Conservation (phyloP, 495 filamentous ascomycete genomes). For the Glarea lozoyensis region DNA sequence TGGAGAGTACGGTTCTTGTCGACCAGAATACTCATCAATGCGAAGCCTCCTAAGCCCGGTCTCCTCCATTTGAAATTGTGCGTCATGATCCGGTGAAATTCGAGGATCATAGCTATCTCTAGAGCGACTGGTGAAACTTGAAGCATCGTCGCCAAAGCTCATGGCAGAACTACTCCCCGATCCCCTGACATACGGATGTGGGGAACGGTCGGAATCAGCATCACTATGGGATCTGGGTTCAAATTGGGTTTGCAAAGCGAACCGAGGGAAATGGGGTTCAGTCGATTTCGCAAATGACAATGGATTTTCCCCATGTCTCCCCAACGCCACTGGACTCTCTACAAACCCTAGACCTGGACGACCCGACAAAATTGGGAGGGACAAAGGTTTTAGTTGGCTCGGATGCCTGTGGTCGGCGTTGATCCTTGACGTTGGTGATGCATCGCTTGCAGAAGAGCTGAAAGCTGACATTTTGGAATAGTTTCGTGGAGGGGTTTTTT, state of each 20-base stretch:
- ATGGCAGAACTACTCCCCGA: conserved; percentile 19
- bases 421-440: conserved; percentile 36
- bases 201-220: conserved; percentile 39
- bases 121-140: conserved; percentile 21
- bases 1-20: conserved; percentile 36
- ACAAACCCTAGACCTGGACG: conserved; percentile 25
- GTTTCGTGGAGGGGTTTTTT: conserved; percentile 38
- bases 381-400: conserved; percentile 28
- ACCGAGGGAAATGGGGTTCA: conserved; percentile 24
- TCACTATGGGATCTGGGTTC: conserved; percentile 45
- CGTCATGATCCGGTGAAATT: conserved; percentile 42
- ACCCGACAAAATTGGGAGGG: conserved; percentile 34
- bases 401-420: conserved; percentile 18
- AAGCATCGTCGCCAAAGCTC: conserved; percentile 19
- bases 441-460: conserved; percentile 39
- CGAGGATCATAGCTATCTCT: conserved; percentile 49
- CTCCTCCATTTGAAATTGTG: conserved; percentile 61
- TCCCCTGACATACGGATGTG: conserved; percentile 29
- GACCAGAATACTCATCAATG: conserved; percentile 44
- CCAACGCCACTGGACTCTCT: conserved; percentile 34
- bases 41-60: conserved; percentile 48
- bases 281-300: conserved; percentile 41
- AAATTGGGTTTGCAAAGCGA: conserved; percentile 23
- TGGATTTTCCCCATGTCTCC: conserved; percentile 29
- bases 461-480: conserved; percentile 40